Base-by-base conservation (phyloP, 1,139 yeast species). In the Scheffersomyces illinoinensis region DNA sequence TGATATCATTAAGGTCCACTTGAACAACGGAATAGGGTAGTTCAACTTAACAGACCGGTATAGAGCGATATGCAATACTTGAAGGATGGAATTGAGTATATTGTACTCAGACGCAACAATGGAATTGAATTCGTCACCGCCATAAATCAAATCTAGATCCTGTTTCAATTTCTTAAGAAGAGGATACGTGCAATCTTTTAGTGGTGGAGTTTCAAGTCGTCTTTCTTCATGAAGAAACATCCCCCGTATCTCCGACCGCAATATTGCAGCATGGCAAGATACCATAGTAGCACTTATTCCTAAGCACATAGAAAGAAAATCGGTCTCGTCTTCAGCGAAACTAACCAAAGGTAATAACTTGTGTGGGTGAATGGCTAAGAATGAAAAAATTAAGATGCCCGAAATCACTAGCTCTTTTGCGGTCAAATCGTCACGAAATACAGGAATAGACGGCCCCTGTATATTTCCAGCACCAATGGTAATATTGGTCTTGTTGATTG, bases 351-450 rank as follows among this genome's bases (percentile, higher is more conserved):
- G 78, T 17, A 72, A 59, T n/a, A 74, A 57, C 51, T 63, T 64
- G 59, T 70, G 71, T 1, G 79, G 78, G 59, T 76, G 78, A 3
- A 76, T 59, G 3, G 75, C 74, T 18, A 77, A 59, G 55, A 68
- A 76, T 1, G 75, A 64, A 60, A 67, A 74, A 33, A 74, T 62
- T 6, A 76, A 55, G 18, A 72, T 63, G 8, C 71, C 67, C 2
- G 76, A 70, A 7, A 70, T 60, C 1, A 66, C 56, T 19, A 74
- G 48, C 56, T 72, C 76, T 33, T 69, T 71, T 0, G 72, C 71
- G 46, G 54, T 53, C 21, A 54, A 48, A 1, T 53, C 39, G 17
- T 57, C 56, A 18, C 53, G 19, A 5, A 65, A 46, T 7, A 54
- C 21, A 19, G 70, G 57, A 5, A 54, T 24, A 3, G 19, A 43